Evolutionary conservation across 2,329 filamentous ascomycete species (phyloP).

Genomic region (Pseudogymnoascus pannorum): DNA sequence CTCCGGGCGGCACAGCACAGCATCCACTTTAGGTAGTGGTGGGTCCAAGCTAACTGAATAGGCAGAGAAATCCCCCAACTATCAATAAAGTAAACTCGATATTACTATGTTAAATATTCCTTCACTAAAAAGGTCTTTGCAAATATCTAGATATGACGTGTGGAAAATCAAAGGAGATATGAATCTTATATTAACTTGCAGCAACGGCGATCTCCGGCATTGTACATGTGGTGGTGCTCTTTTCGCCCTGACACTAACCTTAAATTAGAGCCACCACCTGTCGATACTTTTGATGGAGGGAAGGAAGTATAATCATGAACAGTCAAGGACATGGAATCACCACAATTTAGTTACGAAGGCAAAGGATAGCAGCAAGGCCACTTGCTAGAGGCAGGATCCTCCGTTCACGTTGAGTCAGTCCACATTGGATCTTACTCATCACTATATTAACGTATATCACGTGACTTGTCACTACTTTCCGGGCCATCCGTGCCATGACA

Average conservation of each 20-base stretch:
- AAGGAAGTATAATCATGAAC: not conserved
- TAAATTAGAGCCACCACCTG: not conserved
- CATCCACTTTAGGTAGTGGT: not conserved
- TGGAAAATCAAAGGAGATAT: not conserved
- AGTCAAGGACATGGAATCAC: not conserved
- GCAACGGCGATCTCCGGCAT: not conserved
- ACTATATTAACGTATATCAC: no score
- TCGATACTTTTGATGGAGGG: no score
- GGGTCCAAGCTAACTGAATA: not conserved
- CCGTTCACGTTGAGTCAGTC: no score
- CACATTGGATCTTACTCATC: no score
- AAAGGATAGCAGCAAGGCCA: no score
- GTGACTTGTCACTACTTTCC: not conserved
- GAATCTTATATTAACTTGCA: not conserved
- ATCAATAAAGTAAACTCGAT: not conserved
- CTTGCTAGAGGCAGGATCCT: no score
- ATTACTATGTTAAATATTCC: not conserved
- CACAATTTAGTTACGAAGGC: not conserved
- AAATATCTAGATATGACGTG: not conserved
- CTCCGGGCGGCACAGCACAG: not conserved
- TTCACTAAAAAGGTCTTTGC: not conserved
- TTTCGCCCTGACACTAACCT: not conserved
- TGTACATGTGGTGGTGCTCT: not conserved
- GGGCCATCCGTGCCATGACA: no score
- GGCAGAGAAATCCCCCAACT: not conserved